These are phyloP conservation scores for Camellia sinensis DNA, from an alignment of 148 eudicot genomes.

Conservation along the genomic window DNA sequence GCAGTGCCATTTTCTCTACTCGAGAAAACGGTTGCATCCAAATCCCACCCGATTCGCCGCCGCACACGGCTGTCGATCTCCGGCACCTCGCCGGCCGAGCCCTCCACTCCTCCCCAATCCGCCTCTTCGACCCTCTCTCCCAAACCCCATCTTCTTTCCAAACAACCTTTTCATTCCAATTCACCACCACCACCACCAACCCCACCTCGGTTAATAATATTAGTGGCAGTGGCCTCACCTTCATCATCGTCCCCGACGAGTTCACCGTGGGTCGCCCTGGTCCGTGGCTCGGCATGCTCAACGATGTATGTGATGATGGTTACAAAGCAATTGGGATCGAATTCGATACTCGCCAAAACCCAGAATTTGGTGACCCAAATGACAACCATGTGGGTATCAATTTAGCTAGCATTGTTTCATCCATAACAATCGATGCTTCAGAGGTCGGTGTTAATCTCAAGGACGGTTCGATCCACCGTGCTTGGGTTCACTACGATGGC, in stretches of 20 bases:
- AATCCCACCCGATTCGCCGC: slow-evolving; percentile 38
- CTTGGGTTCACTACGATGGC: slow-evolving; percentile 58
- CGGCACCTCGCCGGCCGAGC: slow-evolving; percentile 67
- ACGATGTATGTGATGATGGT: slow-evolving; percentile 65
- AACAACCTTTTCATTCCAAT: slow-evolving; percentile 64
- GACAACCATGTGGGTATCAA: slow-evolving; percentile 85
- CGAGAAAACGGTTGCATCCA: slow-evolving; percentile 39
- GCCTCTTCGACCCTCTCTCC: slow-evolving; percentile 61
- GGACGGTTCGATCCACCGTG: slow-evolving; percentile 57
- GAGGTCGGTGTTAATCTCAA: slow-evolving; percentile 47
- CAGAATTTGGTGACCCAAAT: slow-evolving; percentile 67
- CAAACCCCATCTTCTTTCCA: slow-evolving; percentile 61
- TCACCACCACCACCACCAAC: slow-evolving; percentile 3
- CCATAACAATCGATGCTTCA: slow-evolving; percentile 47
- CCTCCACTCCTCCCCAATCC: slow-evolving; percentile 53
- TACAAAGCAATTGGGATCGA: slow-evolving; percentile 66
- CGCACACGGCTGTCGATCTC: slow-evolving; percentile 29
- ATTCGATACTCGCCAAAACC: slow-evolving; percentile 64
- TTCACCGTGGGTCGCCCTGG: slow-evolving; percentile 83
- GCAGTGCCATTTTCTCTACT: slow-evolving; percentile 54
- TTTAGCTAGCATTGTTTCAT: slow-evolving; percentile 69
- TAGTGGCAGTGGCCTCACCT: slow-evolving; percentile 73
- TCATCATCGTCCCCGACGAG: slow-evolving; percentile 73
- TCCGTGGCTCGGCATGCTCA: slow-evolving; percentile 85
- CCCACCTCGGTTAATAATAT: neutral